Evolutionary conservation across 2,329 filamentous ascomycete genomes (phyloP).

Genomic region (Tolypocladium nubicola): DNA sequence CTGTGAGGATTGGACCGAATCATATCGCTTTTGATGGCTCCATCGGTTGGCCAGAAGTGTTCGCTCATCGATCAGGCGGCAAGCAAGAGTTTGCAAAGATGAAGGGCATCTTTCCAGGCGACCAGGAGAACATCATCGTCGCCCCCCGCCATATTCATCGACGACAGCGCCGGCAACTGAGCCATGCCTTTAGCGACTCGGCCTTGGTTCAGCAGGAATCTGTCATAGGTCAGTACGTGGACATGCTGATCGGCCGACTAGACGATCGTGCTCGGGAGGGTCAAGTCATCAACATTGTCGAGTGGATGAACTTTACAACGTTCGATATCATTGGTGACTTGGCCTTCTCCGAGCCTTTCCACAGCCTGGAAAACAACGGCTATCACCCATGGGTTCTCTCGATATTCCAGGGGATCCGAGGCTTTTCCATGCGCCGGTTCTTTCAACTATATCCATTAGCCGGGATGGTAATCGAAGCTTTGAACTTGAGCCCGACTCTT

Average conservation of each 20-base stretch:
- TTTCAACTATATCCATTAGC: slow-evolving; percentile 4
- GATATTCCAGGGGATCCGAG: slow-evolving; percentile 9
- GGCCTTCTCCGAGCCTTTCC: slow-evolving; percentile 31
- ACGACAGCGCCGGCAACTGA: slow-evolving; percentile 13
- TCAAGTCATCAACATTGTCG: slow-evolving; percentile 12
- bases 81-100: slow-evolving; percentile 8
- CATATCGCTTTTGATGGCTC: slow-evolving; percentile 23
- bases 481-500: not conserved
- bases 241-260: slow-evolving; percentile 13
- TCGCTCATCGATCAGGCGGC: slow-evolving; percentile 11
- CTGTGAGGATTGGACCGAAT: slow-evolving; percentile 30
- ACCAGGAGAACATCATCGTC: slow-evolving; percentile 7
- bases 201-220: slow-evolving; percentile 19
- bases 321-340: slow-evolving; percentile 31
- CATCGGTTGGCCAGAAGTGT: slow-evolving; percentile 23
- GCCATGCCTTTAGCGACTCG: slow-evolving; percentile 18
- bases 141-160: slow-evolving; percentile 9
- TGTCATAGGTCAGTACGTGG: slow-evolving; percentile 14
- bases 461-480: not conserved
- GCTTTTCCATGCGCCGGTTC: slow-evolving; percentile 5
- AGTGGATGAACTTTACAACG: slow-evolving; percentile 25
- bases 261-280: slow-evolving; percentile 5
- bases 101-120: not conserved
- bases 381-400: slow-evolving; percentile 15
- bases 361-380: slow-evolving; percentile 17